Conservation (phyloP, 805 yeast species). For the Yarrowia phangngaensis region DNA sequence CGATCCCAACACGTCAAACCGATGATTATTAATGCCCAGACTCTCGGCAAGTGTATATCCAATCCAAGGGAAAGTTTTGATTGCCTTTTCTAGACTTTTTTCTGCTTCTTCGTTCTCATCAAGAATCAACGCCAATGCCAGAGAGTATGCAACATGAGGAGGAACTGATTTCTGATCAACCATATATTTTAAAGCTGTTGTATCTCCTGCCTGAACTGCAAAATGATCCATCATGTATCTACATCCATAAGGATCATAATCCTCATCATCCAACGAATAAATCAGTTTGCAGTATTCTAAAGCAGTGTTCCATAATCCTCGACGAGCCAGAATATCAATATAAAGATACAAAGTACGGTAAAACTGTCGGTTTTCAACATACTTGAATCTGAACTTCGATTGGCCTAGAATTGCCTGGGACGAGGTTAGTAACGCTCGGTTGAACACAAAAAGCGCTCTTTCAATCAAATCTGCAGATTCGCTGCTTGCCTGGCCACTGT, state of each 20-base stretch:
- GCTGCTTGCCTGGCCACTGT: slow-evolving; percentile 65
- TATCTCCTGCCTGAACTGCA: slow-evolving; percentile 60
- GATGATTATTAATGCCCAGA: slow-evolving; percentile 9
- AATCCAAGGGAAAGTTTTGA: slow-evolving; percentile 24
- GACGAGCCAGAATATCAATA: slow-evolving; percentile 63
- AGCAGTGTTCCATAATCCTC: slow-evolving; percentile 76
- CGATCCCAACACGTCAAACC: slow-evolving; percentile 4
- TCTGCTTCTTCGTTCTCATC: slow-evolving; percentile 10
- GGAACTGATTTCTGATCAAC: slow-evolving; percentile 1
- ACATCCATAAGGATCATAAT: slow-evolving; percentile 80
- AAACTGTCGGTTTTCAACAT: slow-evolving; percentile 69
- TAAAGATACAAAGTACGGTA: slow-evolving; percentile 70
- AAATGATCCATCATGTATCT: slow-evolving; percentile 79
- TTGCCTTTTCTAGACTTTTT: slow-evolving; percentile 12
- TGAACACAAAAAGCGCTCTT: slow-evolving; percentile 73
- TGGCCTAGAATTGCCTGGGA: slow-evolving; percentile 51
- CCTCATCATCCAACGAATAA: slow-evolving; percentile 51
- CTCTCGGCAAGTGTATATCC: slow-evolving; percentile 24
- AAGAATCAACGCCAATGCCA: slow-evolving; percentile 4
- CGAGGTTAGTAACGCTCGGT: slow-evolving; percentile 61
- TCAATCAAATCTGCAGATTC: slow-evolving; percentile 73
- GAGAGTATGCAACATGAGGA: slow-evolving; percentile 16
- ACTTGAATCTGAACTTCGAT: slow-evolving; percentile 70
- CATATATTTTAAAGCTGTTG: slow-evolving; percentile 4
- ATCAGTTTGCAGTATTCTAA: slow-evolving; percentile 68